These are phyloP conservation scores for Suhomyces bribrorum DNA, from an alignment of 1,139 yeast species.

Conservation along the genomic window DNA sequence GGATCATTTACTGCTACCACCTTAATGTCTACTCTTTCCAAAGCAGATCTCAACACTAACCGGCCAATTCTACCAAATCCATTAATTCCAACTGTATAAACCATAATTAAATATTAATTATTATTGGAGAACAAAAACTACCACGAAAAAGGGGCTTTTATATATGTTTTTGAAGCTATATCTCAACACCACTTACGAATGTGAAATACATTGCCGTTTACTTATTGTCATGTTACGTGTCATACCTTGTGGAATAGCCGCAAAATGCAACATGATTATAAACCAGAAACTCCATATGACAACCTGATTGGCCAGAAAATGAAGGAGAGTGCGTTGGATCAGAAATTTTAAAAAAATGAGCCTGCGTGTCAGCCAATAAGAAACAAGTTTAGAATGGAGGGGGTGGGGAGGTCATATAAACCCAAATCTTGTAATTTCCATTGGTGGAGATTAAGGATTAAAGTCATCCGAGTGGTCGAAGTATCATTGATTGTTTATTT, in stretches of 20 bases:
- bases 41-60: conserved; percentile 24
- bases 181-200: too few species aligned
- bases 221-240: too few species aligned
- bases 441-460: background rate
- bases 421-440: background rate
- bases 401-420: background rate
- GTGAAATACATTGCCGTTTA: too few species aligned
- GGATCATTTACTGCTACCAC: conserved; percentile 27
- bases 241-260: background rate
- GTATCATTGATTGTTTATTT: too few species aligned
- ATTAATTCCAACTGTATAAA: conserved; percentile 22
- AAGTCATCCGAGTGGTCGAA: too few species aligned
- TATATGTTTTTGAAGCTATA: too few species aligned
- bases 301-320: background rate
- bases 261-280: background rate
- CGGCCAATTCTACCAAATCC: conserved; percentile 28
- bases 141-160: background rate
- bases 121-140: too few species aligned
- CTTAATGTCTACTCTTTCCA: conserved; percentile 22
- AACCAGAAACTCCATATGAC: background rate
- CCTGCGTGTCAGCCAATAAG: background rate
- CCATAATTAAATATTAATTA: background rate
- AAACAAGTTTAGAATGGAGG: background rate
- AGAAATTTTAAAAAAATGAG: background rate
- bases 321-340: background rate